Evolutionary conservation across 2,329 filamentous ascomycete genomes (phyloP).

Genomic region (Fusarium chlamydosporum): DNA sequence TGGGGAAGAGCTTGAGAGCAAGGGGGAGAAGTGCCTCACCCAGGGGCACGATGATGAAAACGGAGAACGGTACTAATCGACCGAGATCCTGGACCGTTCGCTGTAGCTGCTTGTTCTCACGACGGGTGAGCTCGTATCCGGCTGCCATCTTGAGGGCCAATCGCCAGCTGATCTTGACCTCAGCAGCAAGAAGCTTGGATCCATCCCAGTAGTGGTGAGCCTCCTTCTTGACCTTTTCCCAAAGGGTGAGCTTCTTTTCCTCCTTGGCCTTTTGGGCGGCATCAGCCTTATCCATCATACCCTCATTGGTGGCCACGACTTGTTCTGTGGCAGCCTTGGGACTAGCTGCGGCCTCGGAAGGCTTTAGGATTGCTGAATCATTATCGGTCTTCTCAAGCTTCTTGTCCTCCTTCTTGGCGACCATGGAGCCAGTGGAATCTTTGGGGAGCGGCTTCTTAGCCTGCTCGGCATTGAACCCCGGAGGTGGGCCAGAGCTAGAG

Average conservation of each 20-base stretch:
- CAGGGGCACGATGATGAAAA: constrained; percentile 97
- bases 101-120: constrained; percentile 92
- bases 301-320: constrained; percentile 68
- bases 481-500: constrained; percentile 77
- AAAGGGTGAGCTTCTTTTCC: constrained; percentile 87
- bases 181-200: constrained; percentile 91
- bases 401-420: constrained; percentile 57
- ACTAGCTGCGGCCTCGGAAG: constrained; percentile 51
- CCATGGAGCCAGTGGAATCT: constrained; percentile 58
- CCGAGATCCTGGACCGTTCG: constrained; percentile 94
- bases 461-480: constrained; percentile 90
- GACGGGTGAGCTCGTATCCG: constrained; percentile 93
- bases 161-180: constrained; percentile 92
- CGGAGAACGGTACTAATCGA: constrained; percentile 93
- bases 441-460: constrained; percentile 86
- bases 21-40: constrained; percentile 93
- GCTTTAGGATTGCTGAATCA: constrained; percentile 17
- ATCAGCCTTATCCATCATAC: constrained; percentile 72
- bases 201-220: constrained; percentile 97
- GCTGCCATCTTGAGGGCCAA: constrained; percentile 97
- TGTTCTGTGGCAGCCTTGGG: constrained; percentile 58
- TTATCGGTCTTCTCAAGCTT: constrained; percentile 47
- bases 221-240: constrained; percentile 96
- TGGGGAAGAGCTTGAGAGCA: constrained; percentile 94
- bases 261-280: constrained; percentile 71